Evolutionary conservation across 345 rosid species (phyloP).

Genomic region (Rhodamnia rubescens): DNA sequence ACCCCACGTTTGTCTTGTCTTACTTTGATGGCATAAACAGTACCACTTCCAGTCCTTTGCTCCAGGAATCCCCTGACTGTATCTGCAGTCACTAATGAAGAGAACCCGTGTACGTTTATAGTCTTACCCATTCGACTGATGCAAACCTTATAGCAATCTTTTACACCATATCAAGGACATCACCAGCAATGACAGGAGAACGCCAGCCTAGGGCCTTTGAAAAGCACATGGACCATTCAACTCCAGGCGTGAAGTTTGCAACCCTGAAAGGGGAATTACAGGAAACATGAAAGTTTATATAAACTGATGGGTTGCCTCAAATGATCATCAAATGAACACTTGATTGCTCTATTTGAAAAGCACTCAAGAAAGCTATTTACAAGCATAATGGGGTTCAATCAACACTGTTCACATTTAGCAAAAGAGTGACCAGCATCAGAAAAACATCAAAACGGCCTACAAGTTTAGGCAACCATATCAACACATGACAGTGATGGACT

Average conservation of each 20-base stretch:
- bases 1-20: slow-evolving; percentile 19
- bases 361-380: neutral
- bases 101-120: slow-evolving; percentile 44
- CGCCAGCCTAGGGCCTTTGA: neutral
- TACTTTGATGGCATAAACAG: slow-evolving; percentile 42
- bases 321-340: neutral
- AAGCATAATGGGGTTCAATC: neutral
- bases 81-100: slow-evolving; percentile 14
- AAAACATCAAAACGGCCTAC: neutral
- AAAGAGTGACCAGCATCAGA: neutral
- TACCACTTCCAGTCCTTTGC: slow-evolving; percentile 20
- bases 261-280: neutral
- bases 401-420: neutral
- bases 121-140: slow-evolving; percentile 49
- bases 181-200: neutral
- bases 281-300: neutral
- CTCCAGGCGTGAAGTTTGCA: neutral
- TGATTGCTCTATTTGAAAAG: neutral
- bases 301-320: neutral
- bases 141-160: neutral
- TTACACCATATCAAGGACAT: neutral
- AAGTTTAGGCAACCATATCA: neutral
- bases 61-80: slow-evolving; percentile 34
- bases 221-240: neutral
- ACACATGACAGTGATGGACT: neutral